Conservation (phyloP, 2,329 filamentous ascomycete genomes). For the Diplodia seriata region DNA sequence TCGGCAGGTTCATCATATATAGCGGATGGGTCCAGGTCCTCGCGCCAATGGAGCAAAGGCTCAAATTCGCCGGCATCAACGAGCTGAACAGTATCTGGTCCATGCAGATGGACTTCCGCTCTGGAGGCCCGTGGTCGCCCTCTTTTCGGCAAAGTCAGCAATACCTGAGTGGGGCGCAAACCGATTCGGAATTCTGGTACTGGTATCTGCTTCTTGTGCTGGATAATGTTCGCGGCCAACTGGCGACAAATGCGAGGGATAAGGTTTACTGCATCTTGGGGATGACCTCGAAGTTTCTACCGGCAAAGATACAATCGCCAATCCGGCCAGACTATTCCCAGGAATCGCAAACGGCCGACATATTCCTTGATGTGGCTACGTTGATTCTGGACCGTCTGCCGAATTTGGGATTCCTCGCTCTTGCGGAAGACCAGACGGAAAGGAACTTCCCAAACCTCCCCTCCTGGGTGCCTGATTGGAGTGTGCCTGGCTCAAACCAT, state of each 20-base stretch:
- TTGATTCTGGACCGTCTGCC: neutral
- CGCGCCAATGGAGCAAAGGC: neutral
- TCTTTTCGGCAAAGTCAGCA: neutral
- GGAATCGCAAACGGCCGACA: neutral
- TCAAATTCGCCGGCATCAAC: neutral
- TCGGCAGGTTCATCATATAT: neutral
- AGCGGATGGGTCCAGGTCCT: constrained; percentile 14
- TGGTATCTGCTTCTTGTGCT: constrained; percentile 12
- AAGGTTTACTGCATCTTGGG: constrained; percentile 13
- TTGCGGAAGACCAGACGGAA: neutral
- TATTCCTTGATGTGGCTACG: neutral
- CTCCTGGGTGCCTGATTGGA: constrained; percentile 24
- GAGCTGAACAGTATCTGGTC: constrained; percentile 14
- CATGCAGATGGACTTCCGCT: neutral
- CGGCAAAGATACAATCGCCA: neutral
- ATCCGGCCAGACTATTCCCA: constrained; percentile 1
- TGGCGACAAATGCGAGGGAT: constrained; percentile 1
- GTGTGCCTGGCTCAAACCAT: neutral
- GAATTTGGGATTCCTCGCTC: neutral
- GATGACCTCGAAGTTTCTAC: constrained; percentile 1
- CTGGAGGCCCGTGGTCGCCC: neutral
- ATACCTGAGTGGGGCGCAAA: neutral
- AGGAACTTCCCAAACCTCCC: neutral
- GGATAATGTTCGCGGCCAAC: neutral
- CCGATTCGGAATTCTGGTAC: constrained; percentile 15